Base-by-base conservation (phyloP, 768 basidiomycete genomes). In the Termitomyces sp. region DNA sequence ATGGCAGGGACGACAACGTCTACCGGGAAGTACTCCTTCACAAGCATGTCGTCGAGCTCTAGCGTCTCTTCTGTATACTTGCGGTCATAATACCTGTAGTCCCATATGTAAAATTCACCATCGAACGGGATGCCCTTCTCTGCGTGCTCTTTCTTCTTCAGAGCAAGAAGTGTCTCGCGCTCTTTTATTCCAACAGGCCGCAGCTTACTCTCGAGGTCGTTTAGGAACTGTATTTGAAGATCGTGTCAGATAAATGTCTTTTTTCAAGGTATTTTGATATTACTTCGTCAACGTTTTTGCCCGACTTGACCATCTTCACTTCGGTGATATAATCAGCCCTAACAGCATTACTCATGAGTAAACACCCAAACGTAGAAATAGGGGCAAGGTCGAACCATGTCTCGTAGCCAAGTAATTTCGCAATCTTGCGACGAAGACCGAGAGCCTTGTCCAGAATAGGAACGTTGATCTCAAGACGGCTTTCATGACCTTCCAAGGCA, bases 1-100 rank as follows among this genome's bases (percentile, higher is more conserved):
- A 95, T 91, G 4, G 87, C 78, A 6, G 90, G 88, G 12, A 95
- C 88, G 43, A 95, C 90, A 18, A 86, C 81, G 2, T 84, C 77
- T 3, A 94, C 93, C 0, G 92, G 91, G 80, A 95, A 94, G 69
- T 93, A 92, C 68, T 94, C 88, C 71, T 94, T 93, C 61, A 94
- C 84, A 13, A 86, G 74, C 60, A 81, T 80, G 62, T 93, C 89
- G 59, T 94, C 90, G 34, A 92, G 78, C 36, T 79, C 76, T 27
- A 94, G 76, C 22, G 79, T 77, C 64, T 80, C 76, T 70, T 93
- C 88, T 53, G 87, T 74, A 65, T 75, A 89, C 66, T 79, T 82
- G 60, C 82, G 78, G 66, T 86, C 84, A 59, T 84, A 88, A 68
- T 85, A 87, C 63, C 88, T 79, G 68, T 92, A 94, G 66, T 94